Conservation (phyloP, 1,284 basidiomycete species). For the Apiotrichum brassicae region DNA sequence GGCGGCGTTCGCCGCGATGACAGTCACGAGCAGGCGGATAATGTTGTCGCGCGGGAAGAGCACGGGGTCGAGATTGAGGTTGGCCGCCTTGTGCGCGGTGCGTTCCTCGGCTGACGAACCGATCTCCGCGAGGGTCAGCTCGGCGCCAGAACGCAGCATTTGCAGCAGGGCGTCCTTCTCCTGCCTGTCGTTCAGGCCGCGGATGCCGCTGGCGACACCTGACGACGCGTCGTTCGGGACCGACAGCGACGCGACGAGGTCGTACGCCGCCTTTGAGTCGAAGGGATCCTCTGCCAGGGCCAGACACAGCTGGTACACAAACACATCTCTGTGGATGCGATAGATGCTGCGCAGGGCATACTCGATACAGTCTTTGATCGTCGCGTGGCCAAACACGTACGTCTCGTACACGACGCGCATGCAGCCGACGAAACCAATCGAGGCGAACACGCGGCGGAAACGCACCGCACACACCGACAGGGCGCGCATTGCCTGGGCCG, state of each 20-base stretch:
- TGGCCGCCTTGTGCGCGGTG: conserved; percentile 46
- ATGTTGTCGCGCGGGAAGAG: conserved; percentile 61
- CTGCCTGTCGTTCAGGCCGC: conserved; percentile 58
- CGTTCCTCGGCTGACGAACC: conserved; percentile 59
- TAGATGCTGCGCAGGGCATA: conserved; percentile 67
- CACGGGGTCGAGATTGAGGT: conserved; percentile 58
- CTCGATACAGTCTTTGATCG: conserved; percentile 61
- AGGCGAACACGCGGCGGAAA: conserved; percentile 65
- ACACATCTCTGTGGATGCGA: conserved; percentile 65
- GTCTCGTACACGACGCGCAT: conserved; percentile 63
- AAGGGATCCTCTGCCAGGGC: conserved; percentile 56
- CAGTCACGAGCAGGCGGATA: conserved; percentile 65
- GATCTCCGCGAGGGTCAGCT: conserved; percentile 51
- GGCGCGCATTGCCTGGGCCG: conserved; percentile 59
- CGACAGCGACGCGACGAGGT: conserved; percentile 27
- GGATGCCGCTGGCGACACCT: conserved; percentile 57
- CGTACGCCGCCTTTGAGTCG: conserved; percentile 49
- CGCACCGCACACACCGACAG: conserved; percentile 67
- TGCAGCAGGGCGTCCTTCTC: conserved; percentile 67
- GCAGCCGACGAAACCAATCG: conserved; percentile 64
- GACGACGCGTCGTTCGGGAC: conserved; percentile 11
- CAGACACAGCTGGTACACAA: conserved; percentile 63
- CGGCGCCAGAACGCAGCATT: conserved; percentile 42
- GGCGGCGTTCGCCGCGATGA: conserved; percentile 67
- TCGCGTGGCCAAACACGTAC: conserved; percentile 56